Base-by-base conservation (phyloP, 169 alveolate species). In the Eimeria falciformis region DNA sequence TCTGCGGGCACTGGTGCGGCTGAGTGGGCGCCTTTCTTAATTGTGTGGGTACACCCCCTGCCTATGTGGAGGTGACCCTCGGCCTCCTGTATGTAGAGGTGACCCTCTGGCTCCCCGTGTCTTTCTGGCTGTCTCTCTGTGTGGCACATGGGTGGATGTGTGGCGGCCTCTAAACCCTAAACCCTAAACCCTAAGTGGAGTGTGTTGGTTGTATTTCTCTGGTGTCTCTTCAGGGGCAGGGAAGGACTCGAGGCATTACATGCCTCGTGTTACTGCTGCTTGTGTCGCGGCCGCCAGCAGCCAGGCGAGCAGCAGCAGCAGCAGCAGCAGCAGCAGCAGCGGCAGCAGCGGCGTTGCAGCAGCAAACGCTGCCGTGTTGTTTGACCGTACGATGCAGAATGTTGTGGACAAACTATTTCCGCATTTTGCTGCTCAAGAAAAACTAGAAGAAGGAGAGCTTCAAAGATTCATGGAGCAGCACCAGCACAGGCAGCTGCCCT, bases 341-440 rank as follows among this genome's bases (percentile, higher is more conserved):
- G 17, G 77, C n/a, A 45, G 81, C 5, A n/a, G 55, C 27, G 56
- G 75, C 29, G 92, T 75, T 17, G 73, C 92, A 47, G 62, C 92
- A 33, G 75, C 85, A 45, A 66, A 66, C 62, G 92, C 93, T 4
- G 85, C 93, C n/a, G 93, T 88, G 17, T 55, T 88, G 37, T 93
- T 91, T 50, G 96, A 95, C 55, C 94, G 96, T 29, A 88, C 94
- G 12, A 90, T 93, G 75, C 96, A 95, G 75, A 95, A 93, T 46
- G 73, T 95, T 1, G 94, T 94, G 18, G 96, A 95, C 73, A 95
- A 95, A 83, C 73, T 95, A 23, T 91, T 95, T 58, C 96, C 96
- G 17, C 94, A 93, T 53, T 95, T 95, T 73, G 78, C 93, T 18
- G 82, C 46, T 27, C 87, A 77, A 56, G 96, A 95, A 47, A 45